phyloP scores from a whole-genome alignment of 2,329 filamentous ascomycete genomes.

The Leptographium procerum region DNA sequence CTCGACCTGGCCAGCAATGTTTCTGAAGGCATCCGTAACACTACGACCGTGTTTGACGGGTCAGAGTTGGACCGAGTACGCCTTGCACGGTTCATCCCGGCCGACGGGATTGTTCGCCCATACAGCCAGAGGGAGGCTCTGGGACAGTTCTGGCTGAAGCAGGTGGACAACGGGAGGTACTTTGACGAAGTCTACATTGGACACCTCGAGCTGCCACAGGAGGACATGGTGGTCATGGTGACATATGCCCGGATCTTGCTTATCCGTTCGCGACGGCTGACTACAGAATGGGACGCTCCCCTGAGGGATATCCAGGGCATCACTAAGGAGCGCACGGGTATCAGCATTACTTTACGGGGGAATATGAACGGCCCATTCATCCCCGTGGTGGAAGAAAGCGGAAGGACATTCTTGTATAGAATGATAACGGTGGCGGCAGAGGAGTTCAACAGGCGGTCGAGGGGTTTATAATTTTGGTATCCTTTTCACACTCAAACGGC shows the following conservation, averaged over 20 bases:
- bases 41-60: slow-evolving; percentile 93
- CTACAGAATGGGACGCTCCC: slow-evolving; percentile 90
- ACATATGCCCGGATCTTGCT: slow-evolving; percentile 83
- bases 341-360: slow-evolving; percentile 79
- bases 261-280: slow-evolving; percentile 73
- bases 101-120: slow-evolving; percentile 85
- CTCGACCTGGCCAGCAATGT: slow-evolving; percentile 96
- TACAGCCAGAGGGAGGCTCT: slow-evolving; percentile 92
- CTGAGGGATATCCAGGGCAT: slow-evolving; percentile 96
- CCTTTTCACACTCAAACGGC: background rate
- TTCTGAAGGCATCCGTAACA: slow-evolving; percentile 95
- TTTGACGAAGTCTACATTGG: slow-evolving; percentile 98
- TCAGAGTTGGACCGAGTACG: slow-evolving; percentile 90
- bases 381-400: slow-evolving; percentile 79
- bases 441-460: slow-evolving; percentile 51
- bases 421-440: slow-evolving; percentile 56
- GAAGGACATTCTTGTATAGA: slow-evolving; percentile 49
- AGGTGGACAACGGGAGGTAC: slow-evolving; percentile 92
- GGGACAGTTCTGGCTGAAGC: slow-evolving; percentile 98
- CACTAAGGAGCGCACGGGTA: slow-evolving; percentile 86
- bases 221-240: slow-evolving; percentile 83
- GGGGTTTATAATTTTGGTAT: slow-evolving; percentile 5
- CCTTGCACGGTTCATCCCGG: slow-evolving; percentile 82
- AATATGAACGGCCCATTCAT: slow-evolving; percentile 92
- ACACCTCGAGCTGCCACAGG: slow-evolving; percentile 79